Evolutionary conservation across 345 rosid genomes (phyloP), one percentile per base, ranked within the genome.

Genomic region (Aquilaria yunnanensis): DNA sequence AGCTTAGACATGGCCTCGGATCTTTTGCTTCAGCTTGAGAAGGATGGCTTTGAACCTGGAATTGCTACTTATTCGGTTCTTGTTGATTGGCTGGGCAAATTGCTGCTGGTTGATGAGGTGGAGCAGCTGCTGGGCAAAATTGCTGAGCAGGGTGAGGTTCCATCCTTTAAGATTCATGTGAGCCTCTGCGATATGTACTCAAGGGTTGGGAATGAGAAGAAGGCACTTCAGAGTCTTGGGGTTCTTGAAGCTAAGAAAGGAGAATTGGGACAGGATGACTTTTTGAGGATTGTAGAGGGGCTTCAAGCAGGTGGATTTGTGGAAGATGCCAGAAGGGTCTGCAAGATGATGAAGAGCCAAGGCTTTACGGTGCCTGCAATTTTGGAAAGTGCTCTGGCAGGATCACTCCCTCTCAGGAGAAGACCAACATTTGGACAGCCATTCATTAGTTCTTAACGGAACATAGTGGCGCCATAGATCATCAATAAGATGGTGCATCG

Each of bases 181-280:
- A 84, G 89, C 78, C 88, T 88, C 63, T 91, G 96, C 14, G 86
- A 72, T 73, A 88, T 91, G 89, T 88, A 94, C 67, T 71, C 93
- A 0, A 76, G 74, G 66, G 78, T 77, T 0, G 59, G 77, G 57
- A 41, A 75, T 9, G 96, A 94, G 88, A 91, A 80, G 84, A 90
- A 88, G 84, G 78, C 93, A 53, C 87, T 88, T 57, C 92, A 88
- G 74, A 75, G 85, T 51, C 82, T 88, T 33, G 90, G 90, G 51
- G 83, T 79, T 61, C 73, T 80, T 73, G 85, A 76, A 78, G 61
- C 73, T 41, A 78, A 71, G 75, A 69, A 58, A 67, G 83, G 76
- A 34, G 83, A 87, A 76, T 37, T 94, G 78, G 73, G 68, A 32
- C 57, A 72, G 0, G 33, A 41, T 10, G 92, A 94, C 45, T 87